Base-by-base conservation (phyloP, 2,329 filamentous ascomycete species). In the Microdochium paspali region DNA sequence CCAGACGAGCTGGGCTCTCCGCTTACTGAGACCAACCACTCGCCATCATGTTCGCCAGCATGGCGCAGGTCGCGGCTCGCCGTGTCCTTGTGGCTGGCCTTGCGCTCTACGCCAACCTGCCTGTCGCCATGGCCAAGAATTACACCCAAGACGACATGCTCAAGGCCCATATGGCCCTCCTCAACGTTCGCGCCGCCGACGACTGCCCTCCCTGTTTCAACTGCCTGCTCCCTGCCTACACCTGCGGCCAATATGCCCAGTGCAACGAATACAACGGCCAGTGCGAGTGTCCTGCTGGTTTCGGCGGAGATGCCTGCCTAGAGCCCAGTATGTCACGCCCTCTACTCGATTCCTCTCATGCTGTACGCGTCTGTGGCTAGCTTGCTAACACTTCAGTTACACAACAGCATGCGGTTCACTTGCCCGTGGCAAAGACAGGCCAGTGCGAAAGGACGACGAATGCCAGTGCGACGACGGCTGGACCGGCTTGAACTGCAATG, bases 401-500 rank as follows among this genome's bases (percentile, higher is more conserved):
- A 40, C 35, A 20, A 46, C 54, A 76, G 82, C 95, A 6, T 98
- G 93, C 62, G 93, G 91, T 49, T 93, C 90, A 31, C 74, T 96
- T 35, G 80, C 87, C 32, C 84, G 89, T 57, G 90, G 90, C 53
- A 77, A 77, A 55, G 82, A 97, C 58, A 79, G 93, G 56, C 79
- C 84, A 21, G 83, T 87, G 61, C 80, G 93, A 61, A 71, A 80
- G 46, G 82, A 80, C 52, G 75, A 82, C 49, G 71, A 74, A 35
- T 98, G 93, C 68, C 72, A 89, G 39, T 98, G 93, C 66, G 85
- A 90, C 61, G 87, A 95, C 31, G 93, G 93, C 48, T 98, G 93
- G 93, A 80, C 80, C 35, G 93, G 93, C 53, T 91, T 98, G 69
- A 98, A 98, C 72, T 98, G 93, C 79, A 98, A 93, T 59, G 88